Evolutionary conservation across 2,329 filamentous ascomycete genomes (phyloP), one percentile per base, ranked within the genome.

Genomic region (Cytospora paraplurivora): DNA sequence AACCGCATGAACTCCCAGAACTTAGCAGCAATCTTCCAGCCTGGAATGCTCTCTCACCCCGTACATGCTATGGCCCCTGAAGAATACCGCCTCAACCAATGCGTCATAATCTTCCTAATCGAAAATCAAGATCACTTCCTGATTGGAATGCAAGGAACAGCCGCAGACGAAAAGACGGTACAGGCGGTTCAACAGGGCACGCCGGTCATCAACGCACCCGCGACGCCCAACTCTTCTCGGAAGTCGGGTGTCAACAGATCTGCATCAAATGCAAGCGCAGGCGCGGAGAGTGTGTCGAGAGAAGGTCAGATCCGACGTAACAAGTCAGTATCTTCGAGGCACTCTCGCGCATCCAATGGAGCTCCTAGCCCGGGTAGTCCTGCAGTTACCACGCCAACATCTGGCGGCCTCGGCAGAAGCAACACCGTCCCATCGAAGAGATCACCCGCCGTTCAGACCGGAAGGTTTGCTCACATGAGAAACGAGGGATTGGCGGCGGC

Each of bases 71-170:
- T 99, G 94, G 89, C 92, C 0, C 95, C 95, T 0, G 86, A 91
- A 63, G 94, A 98, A 73, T 99, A 99, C 74, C 88, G 92, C 37
- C 81, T 99, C 7, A 98, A 96, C 73, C 95, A 99, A 81, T 94
- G 95, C 71, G 94, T 99, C 21, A 84, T 99, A 67, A 97, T 99
- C 57, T 99, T 99, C 76, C 79, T 99, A 69, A 99, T 99, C 69
- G 93, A 98, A 73, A 97, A 99, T 71, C 95, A 99, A 75, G 95
- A 99, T 72, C 92, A 97, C 76, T 99, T 99, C 81, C 81, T 99
- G 68, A 96, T 99, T 68, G 95, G 95, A 62, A 99, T 99, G 95
- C 92, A 93, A 73, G 95, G 95, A 52, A 97, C 93, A n/a, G 93
- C 88, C n/a, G 91, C 93, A n/a, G 93, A 97, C 73, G 92, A 96